Conservation (phyloP, 768 basidiomycete species). For the Pleurotus cornucopiae region DNA sequence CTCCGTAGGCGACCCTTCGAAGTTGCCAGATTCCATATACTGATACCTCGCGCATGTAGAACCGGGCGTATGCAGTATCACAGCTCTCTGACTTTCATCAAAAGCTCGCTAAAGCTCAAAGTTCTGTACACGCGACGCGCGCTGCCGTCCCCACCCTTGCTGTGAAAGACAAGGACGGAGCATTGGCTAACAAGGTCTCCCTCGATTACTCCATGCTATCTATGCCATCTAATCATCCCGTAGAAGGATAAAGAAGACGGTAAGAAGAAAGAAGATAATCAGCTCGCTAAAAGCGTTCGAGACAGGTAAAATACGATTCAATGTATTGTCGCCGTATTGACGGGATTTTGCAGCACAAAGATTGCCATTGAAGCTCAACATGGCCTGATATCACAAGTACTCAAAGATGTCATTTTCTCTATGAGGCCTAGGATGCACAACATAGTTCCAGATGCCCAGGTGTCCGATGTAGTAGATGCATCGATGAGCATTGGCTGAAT, state of each 20-base stretch:
- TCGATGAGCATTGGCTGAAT: constrained; percentile 46
- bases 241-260: constrained; percentile 53
- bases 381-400: constrained; percentile 86
- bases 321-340: background rate
- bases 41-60: constrained; percentile 41
- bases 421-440: constrained; percentile 33
- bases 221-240: constrained; percentile 9
- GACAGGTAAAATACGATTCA: constrained; percentile 61
- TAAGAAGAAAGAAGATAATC: constrained; percentile 86
- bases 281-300: constrained; percentile 83
- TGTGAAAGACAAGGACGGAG: constrained; percentile 46
- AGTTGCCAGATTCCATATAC: too few species aligned
- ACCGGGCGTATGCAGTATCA: constrained; percentile 89
- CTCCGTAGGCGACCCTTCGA: constrained; percentile 51
- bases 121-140: constrained; percentile 52
- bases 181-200: constrained; percentile 38
- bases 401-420: constrained; percentile 92
- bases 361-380: constrained; percentile 91
- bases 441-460: constrained; percentile 19
- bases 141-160: constrained; percentile 40
- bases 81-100: constrained; percentile 88
- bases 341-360: constrained; percentile 54
- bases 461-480: constrained; percentile 31
- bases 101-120: constrained; percentile 76
- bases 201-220: background rate